Conservation (phyloP, 305 asterid species). For the Solanum hybrid region DNA sequence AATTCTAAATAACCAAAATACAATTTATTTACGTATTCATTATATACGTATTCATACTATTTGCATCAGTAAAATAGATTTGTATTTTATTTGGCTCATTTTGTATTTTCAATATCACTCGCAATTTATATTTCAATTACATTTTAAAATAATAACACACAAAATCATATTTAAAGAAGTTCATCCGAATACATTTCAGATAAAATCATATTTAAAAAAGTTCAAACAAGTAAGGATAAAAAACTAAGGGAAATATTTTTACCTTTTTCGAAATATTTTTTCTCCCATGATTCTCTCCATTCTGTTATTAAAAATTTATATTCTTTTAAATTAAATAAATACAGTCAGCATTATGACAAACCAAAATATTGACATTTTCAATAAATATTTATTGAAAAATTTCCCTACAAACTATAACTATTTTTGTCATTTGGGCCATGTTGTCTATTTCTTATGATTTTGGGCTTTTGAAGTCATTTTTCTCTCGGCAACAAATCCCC, state of each 20-base stretch:
- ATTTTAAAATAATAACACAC: not conserved
- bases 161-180: not conserved
- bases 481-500: not conserved
- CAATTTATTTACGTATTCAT: not conserved
- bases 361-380: not conserved
- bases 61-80: not conserved
- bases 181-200: not conserved
- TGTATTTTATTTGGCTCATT: not conserved
- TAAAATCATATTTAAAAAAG: not conserved
- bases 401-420: too few species aligned
- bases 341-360: not conserved
- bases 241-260: not conserved
- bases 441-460: not conserved
- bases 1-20: not conserved
- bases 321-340: too few species aligned
- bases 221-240: not conserved
- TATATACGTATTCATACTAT: not conserved
- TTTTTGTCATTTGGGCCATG: not conserved
- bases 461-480: not conserved
- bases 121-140: not conserved
- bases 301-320: too few species aligned
- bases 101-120: not conserved
- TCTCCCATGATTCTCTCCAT: not conserved
- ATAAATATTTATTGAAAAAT: too few species aligned
- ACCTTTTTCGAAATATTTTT: not conserved